Evolutionary conservation across 2,329 filamentous ascomycete species (phyloP), one percentile per base, ranked within the genome.

Genomic region (Zopfia rhizophila): DNA sequence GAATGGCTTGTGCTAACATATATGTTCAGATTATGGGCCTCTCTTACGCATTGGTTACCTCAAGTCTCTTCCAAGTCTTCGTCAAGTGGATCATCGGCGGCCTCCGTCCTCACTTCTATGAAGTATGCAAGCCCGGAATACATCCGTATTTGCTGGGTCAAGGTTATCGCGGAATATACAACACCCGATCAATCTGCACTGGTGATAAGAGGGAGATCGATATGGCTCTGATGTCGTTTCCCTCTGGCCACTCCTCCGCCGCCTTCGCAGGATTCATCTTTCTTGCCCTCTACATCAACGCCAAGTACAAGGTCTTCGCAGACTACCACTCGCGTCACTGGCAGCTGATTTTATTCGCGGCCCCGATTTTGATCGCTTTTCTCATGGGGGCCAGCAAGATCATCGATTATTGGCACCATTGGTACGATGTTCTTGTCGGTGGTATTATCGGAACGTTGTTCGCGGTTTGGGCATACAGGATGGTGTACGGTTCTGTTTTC

Each of bases 341-440:
- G 87, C 89, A 89, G 70, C 65, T 89, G 7, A 71, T 86, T 8
- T 75, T 78, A 6, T 76, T 82, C 18, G 84, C 83, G 47, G 74
- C 80, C 0, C 87, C 88, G 0, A 71, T 89, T 19, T 77, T 89
- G 0, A 80, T 83, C 1, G 87, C 86, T 0, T 73, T 76, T 0
- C 72, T 90, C 1, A 86, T 90, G 17, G 85, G 81, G 0, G 84
- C 83, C 3, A 82, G 84, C 0, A 75, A 90, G 23, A 85, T 86
- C 0, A 85, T 89, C 40, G 72, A 90, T 54, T 81, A 86, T n/a
- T 69, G 59, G 68, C 87, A 91, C 69, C 85, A 90, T 68, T 88
- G 84, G 79, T 86, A 87, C 44, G 87, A 90, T 49, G 75, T 87
- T 6, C 43, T 88, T 0, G 83, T 81, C 1, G 86, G 86, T 2